These are phyloP conservation scores for Phytopythium kandeliae DNA, from an alignment of 352 stramenopile species.

Conservation along the genomic window DNA sequence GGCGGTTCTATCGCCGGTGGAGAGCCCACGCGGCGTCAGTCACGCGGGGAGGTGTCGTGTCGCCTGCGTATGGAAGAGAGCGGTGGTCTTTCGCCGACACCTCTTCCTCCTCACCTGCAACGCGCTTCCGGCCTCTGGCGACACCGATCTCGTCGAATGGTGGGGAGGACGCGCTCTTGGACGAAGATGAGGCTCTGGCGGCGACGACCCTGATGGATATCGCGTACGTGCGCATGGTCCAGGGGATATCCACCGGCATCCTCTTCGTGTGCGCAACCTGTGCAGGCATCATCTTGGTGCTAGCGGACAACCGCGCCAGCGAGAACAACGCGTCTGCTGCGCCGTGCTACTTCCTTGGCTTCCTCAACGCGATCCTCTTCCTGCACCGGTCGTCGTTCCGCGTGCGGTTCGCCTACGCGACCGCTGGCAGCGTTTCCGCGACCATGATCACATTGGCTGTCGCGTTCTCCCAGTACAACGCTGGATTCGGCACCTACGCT, in stretches of 20 bases:
- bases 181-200: neutral
- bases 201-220: slow-evolving; percentile 4
- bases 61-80: slow-evolving; percentile 3
- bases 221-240: slow-evolving; percentile 26
- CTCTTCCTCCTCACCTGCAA: neutral
- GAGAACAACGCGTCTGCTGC: slow-evolving; percentile 18
- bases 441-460: slow-evolving; percentile 6
- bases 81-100: neutral
- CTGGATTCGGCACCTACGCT: slow-evolving; percentile 18
- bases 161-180: neutral
- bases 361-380: slow-evolving; percentile 40
- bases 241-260: slow-evolving; percentile 20
- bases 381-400: slow-evolving; percentile 35
- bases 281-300: slow-evolving; percentile 30
- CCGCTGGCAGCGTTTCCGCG: slow-evolving; percentile 13
- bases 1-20: slow-evolving; percentile 24
- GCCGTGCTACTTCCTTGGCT: slow-evolving; percentile 36
- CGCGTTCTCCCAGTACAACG: slow-evolving; percentile 4
- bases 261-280: slow-evolving; percentile 27
- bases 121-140: neutral
- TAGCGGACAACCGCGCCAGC: slow-evolving; percentile 20
- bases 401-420: slow-evolving; percentile 33
- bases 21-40: slow-evolving; percentile 14
- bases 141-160: neutral
- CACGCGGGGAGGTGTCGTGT: slow-evolving; percentile 13